These are phyloP conservation scores for Citrus mangshanensis DNA, from an alignment of 345 rosid genomes.

Conservation along the genomic window DNA sequence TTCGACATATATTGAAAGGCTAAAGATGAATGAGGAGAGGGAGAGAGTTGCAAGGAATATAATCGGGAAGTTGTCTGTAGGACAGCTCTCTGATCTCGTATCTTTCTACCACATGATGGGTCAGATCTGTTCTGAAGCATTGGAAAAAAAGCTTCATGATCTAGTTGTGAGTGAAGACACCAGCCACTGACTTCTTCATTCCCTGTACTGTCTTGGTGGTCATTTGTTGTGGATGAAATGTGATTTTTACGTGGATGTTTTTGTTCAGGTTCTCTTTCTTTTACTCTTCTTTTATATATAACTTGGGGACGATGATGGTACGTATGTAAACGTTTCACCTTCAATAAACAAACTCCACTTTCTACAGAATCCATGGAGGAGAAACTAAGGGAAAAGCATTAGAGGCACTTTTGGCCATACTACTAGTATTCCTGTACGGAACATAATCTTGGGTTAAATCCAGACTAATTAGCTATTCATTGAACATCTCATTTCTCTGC, in stretches of 20 bases:
- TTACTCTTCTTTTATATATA: no score
- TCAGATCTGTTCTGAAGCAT: slow-evolving; percentile 45
- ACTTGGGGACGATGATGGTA: no score
- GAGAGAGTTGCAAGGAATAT: slow-evolving; percentile 36
- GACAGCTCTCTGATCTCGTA: slow-evolving; percentile 40
- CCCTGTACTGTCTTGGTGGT: no score
- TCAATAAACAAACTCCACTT: neutral
- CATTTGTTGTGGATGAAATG: no score
- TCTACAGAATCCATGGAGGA: no score
- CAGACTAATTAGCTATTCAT: no score
- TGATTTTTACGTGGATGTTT: no score
- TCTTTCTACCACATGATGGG: slow-evolving; percentile 56
- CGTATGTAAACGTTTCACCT: neutral
- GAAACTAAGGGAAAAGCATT: no score
- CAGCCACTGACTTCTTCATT: neutral
- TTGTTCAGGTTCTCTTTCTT: neutral
- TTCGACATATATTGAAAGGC: slow-evolving; percentile 28
- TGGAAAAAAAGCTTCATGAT: slow-evolving; percentile 38
- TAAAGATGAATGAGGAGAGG: slow-evolving; percentile 45
- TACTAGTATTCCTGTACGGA: no score
- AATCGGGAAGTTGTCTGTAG: slow-evolving; percentile 44
- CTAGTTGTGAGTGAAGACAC: neutral
- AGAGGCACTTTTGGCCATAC: neutral
- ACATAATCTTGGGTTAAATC: no score
- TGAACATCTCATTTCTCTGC: no score